Evolutionary conservation across 768 basidiomycete species (phyloP), one percentile per base, ranked within the genome.

Genomic region (Macrolepiota dolichaula): DNA sequence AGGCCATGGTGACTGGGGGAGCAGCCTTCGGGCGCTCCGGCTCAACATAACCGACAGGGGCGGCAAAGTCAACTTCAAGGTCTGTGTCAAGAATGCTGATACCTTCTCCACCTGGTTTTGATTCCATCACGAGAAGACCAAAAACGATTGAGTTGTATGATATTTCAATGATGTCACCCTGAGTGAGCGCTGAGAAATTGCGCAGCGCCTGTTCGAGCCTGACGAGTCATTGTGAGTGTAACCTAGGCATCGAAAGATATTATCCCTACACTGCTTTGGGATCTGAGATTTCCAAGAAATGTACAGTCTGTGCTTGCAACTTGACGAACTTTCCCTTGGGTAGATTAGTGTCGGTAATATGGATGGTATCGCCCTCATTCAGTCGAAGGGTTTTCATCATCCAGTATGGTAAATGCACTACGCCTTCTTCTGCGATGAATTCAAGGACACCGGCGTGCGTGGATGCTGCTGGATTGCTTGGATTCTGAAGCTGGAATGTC

Each of bases 381-480:
- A 99, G 76, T 27, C 93, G 85, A 19, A 99, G 78, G 4, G 94
- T 95, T 77, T 91, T 95, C 96, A 99, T 99, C 92, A 99, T 96
- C 97, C 97, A 99, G 67, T 94, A 91, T 0, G 97, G 97, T 15
- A 99, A 80, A 78, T 98, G 91, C 2, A 96, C 96, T 13, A 91
- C 81, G 12, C 97, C 97, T 73, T 98, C 96, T 59, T 97, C 90
- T 2, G 97, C 96, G 65, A 98, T 98, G 75, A 99, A 99, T 71
- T 99, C 97, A 29, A 99, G 84, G 27, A 99, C 97, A 79, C 97
- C 97, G 1, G 92, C 92, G 71, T 99, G 94, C 1, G 97, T 98
- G 22, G 85, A 95, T 57, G 84, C 91, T 36, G 86, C 92, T 55
- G 82, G 81, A 76, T 90, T 96, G 67, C 78, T 76, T 53, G 97